A percentile compares a stretch with the other conserved stretches of the same genome.
These are phyloP conservation scores for Colletotrichum australisinense DNA, from an alignment of 2,329 filamentous ascomycete genomes.

Conservation along the genomic window DNA sequence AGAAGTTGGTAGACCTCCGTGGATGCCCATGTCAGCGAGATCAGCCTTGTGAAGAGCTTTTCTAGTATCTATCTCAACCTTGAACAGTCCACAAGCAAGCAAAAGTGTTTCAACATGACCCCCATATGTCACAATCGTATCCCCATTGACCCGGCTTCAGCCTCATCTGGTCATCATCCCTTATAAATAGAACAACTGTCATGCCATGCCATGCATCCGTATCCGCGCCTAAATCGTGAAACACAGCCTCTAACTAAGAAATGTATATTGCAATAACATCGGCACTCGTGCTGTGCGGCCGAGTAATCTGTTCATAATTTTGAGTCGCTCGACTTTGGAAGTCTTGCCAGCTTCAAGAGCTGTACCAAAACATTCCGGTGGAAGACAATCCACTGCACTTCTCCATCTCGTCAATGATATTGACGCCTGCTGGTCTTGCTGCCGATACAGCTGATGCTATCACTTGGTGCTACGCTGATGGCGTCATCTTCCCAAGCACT, in stretches of 20 bases:
- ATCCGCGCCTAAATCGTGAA: neutral
- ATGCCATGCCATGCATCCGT: neutral
- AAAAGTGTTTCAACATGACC: neutral
- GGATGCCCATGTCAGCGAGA: neutral
- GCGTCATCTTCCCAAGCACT: conserved; percentile 59
- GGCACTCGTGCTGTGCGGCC: neutral
- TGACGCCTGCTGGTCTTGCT: conserved; percentile 47
- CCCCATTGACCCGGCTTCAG: neutral
- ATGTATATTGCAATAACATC: neutral
- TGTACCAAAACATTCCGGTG: neutral
- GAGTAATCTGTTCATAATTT: neutral
- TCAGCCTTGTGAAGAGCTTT: neutral
- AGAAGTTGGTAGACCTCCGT: neutral
- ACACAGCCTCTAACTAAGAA: neutral
- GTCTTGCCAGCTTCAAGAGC: neutral
- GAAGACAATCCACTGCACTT: neutral
- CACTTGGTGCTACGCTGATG: conserved; percentile 67
- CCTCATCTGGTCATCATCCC: neutral
- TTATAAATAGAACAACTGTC: neutral
- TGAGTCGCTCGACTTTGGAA: neutral
- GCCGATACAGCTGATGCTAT: conserved; percentile 73
- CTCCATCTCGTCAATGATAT: conserved; percentile 40
- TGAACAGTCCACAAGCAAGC: neutral
- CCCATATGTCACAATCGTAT: neutral
- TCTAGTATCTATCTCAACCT: neutral